Base-by-base conservation (phyloP, 2,329 filamentous ascomycete genomes). In the Diplodia seriata region DNA sequence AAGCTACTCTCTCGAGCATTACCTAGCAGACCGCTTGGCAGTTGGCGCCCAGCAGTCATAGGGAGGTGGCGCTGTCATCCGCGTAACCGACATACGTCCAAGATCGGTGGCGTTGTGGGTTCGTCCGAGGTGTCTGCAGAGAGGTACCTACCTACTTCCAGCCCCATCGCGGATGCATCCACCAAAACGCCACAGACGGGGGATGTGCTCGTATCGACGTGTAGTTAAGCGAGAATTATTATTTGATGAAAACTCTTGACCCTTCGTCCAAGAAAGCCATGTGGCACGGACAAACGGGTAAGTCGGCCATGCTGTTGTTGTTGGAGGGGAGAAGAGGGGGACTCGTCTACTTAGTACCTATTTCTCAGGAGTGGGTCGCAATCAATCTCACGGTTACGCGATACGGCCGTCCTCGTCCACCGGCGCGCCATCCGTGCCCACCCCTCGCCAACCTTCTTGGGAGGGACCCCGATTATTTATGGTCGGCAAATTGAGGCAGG, bases 361-460 rank as follows among this genome's bases (percentile, higher is more conserved):
- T 40, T 29, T 33, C 8, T 26, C 15, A n/a, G 4, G 29, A 43
- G 56, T 62, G 57, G 57, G 57, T 62, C 57, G 20, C 26, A 29
- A 23, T 49, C 57, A 61, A 62, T 62, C 57, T 62, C 57, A 43
- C 57, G 9, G 57, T 50, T 50, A 62, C 57, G 57, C 56, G 56
- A 26, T 47, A 31, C 56, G 56, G 23, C 11, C 36, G 43, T 20
- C 38, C 56, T 31, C 38, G 38, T 15, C 56, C 36, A 56, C 38
- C 36, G n/a, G n/a, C 38, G n/a, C 14, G 23, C 26, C 12, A 62
- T 18, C 40, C 18, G 40, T 62, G 40, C 57, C n/a, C 43, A 15
- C 57, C n/a, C 43, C 26, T 49, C 57, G 40, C 26, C n/a, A 33
- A 38, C 26, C 31, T 14, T 38, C 12, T 38, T 18, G 23, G 47